phyloP scores from a whole-genome alignment of 2,329 filamentous ascomycete genomes.

The Penicillium rolfsii region DNA sequence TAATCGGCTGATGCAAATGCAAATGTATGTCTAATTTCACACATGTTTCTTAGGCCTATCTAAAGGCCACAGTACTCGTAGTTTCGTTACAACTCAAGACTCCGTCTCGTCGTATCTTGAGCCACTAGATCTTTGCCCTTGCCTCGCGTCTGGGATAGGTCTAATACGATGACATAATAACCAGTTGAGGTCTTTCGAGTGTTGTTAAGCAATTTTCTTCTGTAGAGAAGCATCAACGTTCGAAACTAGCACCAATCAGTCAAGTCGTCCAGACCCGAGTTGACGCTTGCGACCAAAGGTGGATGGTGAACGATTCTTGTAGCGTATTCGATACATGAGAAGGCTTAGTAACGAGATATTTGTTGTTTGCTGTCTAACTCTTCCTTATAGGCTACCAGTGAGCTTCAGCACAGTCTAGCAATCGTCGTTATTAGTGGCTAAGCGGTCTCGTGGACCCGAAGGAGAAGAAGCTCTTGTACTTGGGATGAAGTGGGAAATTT shows the following conservation, averaged over 20 bases:
- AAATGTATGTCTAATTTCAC: background rate
- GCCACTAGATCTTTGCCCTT: too few relatives aligned
- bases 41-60: background rate
- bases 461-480: too few relatives aligned
- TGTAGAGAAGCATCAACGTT: too few relatives aligned
- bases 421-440: background rate
- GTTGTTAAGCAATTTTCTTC: background rate
- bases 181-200: background rate
- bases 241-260: background rate
- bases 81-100: background rate
- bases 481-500: background rate
- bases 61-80: too few relatives aligned
- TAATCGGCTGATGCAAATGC: slow-evolving; percentile 7
- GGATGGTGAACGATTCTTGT: background rate
- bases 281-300: too few relatives aligned
- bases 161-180: background rate
- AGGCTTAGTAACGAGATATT: background rate
- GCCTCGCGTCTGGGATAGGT: too few relatives aligned
- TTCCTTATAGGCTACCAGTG: background rate
- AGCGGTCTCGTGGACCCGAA: background rate
- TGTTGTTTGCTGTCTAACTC: background rate
- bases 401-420: background rate
- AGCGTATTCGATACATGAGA: background rate
- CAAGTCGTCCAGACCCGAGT: background rate
- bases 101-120: too few relatives aligned